phyloP scores from a whole-genome alignment of 1,284 basidiomycete species.

The Microbotryum violaceum region DNA sequence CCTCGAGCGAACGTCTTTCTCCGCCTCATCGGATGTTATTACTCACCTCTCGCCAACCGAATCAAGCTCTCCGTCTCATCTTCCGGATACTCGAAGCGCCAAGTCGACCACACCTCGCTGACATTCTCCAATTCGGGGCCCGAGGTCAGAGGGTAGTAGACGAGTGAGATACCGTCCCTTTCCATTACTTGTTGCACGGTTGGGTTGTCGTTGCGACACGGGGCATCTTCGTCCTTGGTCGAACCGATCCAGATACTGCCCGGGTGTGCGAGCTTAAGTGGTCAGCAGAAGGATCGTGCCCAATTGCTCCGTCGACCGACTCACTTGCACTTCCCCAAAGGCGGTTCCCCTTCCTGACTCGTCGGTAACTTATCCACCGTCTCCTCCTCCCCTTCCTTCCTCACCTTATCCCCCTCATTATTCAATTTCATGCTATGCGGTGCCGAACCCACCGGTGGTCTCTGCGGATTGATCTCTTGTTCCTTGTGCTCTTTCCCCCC shows the following conservation, averaged over 20 bases:
- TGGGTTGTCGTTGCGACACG: slow-evolving; percentile 42
- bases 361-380: slow-evolving; percentile 16
- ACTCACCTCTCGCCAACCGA: slow-evolving; percentile 39
- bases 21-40: too few relatives aligned
- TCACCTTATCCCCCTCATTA: slow-evolving; percentile 28
- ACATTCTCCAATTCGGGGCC: slow-evolving; percentile 40
- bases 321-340: slow-evolving; percentile 21
- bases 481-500: not conserved
- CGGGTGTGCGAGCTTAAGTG: not conserved
- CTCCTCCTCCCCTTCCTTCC: slow-evolving; percentile 3
- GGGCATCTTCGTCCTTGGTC: slow-evolving; percentile 28
- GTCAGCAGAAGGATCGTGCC: too few relatives aligned
- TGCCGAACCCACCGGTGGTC: slow-evolving; percentile 17
- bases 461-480: slow-evolving; percentile 17
- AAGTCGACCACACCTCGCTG: slow-evolving; percentile 44
- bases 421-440: slow-evolving; percentile 32
- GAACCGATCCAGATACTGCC: slow-evolving; percentile 46
- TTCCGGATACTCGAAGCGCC: slow-evolving; percentile 42
- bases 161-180: slow-evolving; percentile 45
- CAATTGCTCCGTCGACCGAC: not conserved
- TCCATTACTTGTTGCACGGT: slow-evolving; percentile 41
- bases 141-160: slow-evolving; percentile 35
- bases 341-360: slow-evolving; percentile 13
- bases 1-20: not conserved
- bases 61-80: slow-evolving; percentile 43